phyloP scores from a whole-genome alignment of 768 basidiomycete species.

The Chalciporus piperatus region DNA sequence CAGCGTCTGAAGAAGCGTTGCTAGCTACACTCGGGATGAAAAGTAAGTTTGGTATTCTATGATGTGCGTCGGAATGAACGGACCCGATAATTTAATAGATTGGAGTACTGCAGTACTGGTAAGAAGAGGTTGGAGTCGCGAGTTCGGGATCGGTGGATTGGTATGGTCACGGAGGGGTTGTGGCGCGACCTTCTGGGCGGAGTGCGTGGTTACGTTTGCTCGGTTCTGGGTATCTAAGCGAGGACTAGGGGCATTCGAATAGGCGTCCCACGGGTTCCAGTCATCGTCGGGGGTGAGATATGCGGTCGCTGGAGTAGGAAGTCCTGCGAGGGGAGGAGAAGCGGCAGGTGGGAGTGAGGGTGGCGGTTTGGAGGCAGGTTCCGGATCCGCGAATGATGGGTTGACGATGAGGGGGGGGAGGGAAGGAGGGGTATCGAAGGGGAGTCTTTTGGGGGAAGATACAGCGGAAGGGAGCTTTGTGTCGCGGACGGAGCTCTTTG shows the following conservation, averaged over 20 bases:
- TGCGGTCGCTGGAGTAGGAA: not conserved
- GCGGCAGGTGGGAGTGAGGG: slow-evolving; percentile 11
- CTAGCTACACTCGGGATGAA: slow-evolving; percentile 1
- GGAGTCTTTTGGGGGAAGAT: slow-evolving; percentile 4
- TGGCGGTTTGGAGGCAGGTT: slow-evolving; percentile 5
- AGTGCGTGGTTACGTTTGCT: not conserved
- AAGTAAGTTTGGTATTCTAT: slow-evolving; percentile 4
- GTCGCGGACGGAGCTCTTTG: not conserved
- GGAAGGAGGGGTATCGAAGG: slow-evolving; percentile 23
- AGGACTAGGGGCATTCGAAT: not conserved
- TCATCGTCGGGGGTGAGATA: not conserved
- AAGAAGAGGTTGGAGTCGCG: not conserved
- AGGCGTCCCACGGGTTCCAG: slow-evolving; percentile 27
- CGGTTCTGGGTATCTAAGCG: slow-evolving; percentile 2
- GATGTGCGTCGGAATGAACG: slow-evolving; percentile 8
- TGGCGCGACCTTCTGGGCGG: not conserved
- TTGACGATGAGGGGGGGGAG: slow-evolving; percentile 44
- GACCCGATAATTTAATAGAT: slow-evolving; percentile 8
- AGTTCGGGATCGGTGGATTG: no score
- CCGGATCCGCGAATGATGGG: slow-evolving; percentile 29
- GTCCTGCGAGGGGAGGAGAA: slow-evolving; percentile 12
- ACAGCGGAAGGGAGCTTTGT: not conserved
- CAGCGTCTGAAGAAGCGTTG: slow-evolving; percentile 3
- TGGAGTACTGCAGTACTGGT: not conserved
- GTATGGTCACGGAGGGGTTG: not conserved